These are phyloP conservation scores for Diplocarpon rosae DNA, from an alignment of 2,329 filamentous ascomycete species.

Conservation along the genomic window DNA sequence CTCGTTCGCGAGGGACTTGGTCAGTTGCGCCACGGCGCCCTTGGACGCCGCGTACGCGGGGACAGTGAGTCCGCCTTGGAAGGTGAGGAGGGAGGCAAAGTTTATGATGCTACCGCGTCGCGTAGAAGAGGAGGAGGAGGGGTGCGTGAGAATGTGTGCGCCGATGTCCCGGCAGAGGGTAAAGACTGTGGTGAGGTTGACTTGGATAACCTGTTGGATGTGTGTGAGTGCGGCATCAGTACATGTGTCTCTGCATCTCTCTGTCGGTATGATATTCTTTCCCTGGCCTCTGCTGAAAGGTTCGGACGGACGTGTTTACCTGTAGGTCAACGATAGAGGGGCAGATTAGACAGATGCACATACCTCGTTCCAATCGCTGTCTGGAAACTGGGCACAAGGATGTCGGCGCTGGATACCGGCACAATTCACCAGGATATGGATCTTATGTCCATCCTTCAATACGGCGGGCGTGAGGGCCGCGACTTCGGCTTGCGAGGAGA, in stretches of 20 bases:
- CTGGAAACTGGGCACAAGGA: constrained; percentile 30
- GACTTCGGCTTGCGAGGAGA: constrained; percentile 50
- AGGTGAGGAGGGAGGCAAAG: constrained; percentile 72
- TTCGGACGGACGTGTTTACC: too few relatives aligned
- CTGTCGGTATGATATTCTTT: too few relatives aligned
- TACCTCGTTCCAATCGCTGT: constrained; percentile 31
- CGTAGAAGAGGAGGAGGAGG: constrained; percentile 62
- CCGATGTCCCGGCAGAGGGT: constrained; percentile 66
- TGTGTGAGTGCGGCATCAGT: constrained; percentile 15
- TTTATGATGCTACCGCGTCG: constrained; percentile 70
- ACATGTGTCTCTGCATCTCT: not conserved
- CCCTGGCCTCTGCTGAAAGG: constrained; percentile 17
- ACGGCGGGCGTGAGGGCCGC: constrained; percentile 48
- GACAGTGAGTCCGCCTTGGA: constrained; percentile 83
- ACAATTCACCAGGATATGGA: constrained; percentile 37
- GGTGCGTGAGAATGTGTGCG: constrained; percentile 57
- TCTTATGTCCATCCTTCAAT: constrained; percentile 36
- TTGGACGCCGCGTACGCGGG: constrained; percentile 82
- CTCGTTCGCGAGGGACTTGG: constrained; percentile 65
- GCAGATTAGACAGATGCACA: not conserved
- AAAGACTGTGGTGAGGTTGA: constrained; percentile 79
- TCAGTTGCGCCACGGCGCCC: constrained; percentile 65
- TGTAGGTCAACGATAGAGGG: too few relatives aligned
- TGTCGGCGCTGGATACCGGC: constrained; percentile 31
- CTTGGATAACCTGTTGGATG: constrained; percentile 49